Percentiles rank a stretch among this genome's conserved stretches.
These are phyloP conservation scores for Podaxis carcinomalis DNA, from an alignment of 768 basidiomycete genomes.

Conservation along the genomic window DNA sequence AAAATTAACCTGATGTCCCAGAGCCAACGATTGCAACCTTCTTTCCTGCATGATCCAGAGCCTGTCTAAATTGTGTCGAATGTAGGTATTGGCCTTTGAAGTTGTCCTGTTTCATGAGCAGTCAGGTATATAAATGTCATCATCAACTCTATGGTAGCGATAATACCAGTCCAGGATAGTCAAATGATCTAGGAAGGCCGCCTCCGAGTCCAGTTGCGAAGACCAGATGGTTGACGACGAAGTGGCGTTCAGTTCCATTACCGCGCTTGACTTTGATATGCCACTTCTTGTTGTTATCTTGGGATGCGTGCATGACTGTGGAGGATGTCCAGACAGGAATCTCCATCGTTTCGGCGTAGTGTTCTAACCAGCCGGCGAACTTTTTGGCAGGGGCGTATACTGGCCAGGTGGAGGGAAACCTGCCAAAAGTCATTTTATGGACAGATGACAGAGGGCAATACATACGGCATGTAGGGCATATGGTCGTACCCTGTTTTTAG, in stretches of 20 bases:
- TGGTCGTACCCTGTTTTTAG: constrained; percentile 28
- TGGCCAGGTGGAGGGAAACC: constrained; percentile 59
- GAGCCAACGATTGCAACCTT: constrained; percentile 65
- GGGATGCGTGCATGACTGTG: constrained; percentile 30
- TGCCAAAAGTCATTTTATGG: constrained; percentile 17
- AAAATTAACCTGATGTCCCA: constrained; percentile 40
- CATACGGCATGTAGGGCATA: constrained; percentile 11
- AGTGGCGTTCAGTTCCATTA: constrained; percentile 24
- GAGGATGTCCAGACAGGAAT: constrained; percentile 61
- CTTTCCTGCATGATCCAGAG: constrained; percentile 50
- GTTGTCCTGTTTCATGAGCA: constrained; percentile 15
- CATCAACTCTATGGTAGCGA: background rate
- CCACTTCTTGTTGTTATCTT: constrained; percentile 39
- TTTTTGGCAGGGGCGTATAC: constrained; percentile 51
- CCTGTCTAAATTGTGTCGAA: constrained; percentile 45
- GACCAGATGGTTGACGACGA: constrained; percentile 45
- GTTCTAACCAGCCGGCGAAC: constrained; percentile 62
- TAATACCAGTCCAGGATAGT: background rate
- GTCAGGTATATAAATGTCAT: constrained; percentile 16
- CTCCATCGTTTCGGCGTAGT: constrained; percentile 55
- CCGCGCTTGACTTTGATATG: constrained; percentile 30
- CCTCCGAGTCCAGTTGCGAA: constrained; percentile 54
- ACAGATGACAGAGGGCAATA: constrained; percentile 2
- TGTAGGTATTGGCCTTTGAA: constrained; percentile 53
- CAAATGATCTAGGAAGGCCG: constrained; percentile 39